These are phyloP conservation scores for Penicillium malachiteum DNA, from an alignment of 495 filamentous ascomycete genomes.

Conservation along the genomic window DNA sequence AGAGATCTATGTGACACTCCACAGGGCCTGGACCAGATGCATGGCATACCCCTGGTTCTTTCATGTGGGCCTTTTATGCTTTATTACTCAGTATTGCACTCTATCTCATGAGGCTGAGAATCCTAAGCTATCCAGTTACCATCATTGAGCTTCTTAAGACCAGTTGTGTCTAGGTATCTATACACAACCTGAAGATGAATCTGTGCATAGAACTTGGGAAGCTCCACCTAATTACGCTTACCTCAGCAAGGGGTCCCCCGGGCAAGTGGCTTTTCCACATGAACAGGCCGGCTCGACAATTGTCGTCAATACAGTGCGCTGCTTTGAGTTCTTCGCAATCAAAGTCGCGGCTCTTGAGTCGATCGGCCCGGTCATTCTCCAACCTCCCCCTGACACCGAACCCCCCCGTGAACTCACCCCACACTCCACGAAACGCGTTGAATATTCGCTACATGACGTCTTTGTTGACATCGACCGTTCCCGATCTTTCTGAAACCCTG, in stretches of 20 bases:
- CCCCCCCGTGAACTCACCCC: constrained; percentile 14
- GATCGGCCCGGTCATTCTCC: not conserved
- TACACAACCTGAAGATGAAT: too few species aligned
- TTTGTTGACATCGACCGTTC: constrained; percentile 39
- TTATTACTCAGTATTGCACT: too few species aligned
- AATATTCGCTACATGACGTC: constrained; percentile 44
- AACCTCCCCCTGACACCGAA: not conserved
- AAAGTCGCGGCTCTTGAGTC: constrained; percentile 3
- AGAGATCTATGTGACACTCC: too few species aligned
- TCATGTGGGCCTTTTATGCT: too few species aligned
- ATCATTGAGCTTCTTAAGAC: too few species aligned
- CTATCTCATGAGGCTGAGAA: too few species aligned
- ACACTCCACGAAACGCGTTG: constrained; percentile 27
- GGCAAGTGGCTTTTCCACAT: constrained; percentile 44
- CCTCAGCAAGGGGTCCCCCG: constrained; percentile 32
- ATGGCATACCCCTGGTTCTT: too few species aligned
- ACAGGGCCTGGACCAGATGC: too few species aligned
- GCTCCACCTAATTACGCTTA: constrained; percentile 17
- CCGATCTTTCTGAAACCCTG: constrained; percentile 15
- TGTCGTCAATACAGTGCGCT: constrained; percentile 15
- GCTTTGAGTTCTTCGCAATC: constrained; percentile 4
- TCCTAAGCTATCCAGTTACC: too few species aligned
- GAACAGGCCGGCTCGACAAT: constrained; percentile 19
- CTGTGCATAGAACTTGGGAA: too few species aligned
- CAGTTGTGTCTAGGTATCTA: too few species aligned